Conservation (phyloP, 306 rosid genomes). For the Medicago lupulina region DNA sequence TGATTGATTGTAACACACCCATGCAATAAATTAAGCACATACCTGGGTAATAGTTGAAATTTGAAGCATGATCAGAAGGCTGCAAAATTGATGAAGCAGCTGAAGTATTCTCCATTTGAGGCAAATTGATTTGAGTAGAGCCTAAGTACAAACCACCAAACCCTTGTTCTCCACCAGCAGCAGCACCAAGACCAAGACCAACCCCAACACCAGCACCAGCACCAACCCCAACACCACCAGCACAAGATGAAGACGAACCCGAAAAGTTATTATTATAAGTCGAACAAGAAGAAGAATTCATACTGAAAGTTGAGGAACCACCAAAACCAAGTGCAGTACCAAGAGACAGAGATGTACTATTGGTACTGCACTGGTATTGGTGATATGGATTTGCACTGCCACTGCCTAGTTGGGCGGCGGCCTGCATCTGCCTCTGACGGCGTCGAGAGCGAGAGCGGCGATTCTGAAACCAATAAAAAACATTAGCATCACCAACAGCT, state of each 20-base stretch:
- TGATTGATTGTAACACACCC: not conserved
- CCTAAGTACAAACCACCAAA: constrained; percentile 45
- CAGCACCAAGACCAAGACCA: not conserved
- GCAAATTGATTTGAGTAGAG: constrained; percentile 58
- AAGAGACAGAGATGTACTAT: not conserved
- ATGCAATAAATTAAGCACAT: constrained; percentile 46
- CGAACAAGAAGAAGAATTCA: constrained; percentile 11
- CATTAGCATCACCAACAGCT: constrained; percentile 86
- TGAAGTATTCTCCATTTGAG: constrained; percentile 57
- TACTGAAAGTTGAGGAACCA: not conserved
- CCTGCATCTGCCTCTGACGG: constrained; percentile 87
- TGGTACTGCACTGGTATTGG: not conserved
- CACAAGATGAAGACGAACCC: constrained; percentile 53
- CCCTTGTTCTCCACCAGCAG: not conserved
- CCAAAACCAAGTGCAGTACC: not conserved
- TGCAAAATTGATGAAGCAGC: constrained; percentile 48
- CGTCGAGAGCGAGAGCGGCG: constrained; percentile 95
- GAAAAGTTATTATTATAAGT: not conserved
- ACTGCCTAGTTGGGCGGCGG: constrained; percentile 41
- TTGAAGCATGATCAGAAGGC: constrained; percentile 50
- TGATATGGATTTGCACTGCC: not conserved
- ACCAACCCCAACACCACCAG: constrained; percentile 19
- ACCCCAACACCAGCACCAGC: constrained; percentile 10
- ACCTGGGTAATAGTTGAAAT: constrained; percentile 72
- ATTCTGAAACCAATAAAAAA: constrained; percentile 98